Percentiles rank a stretch among this genome's conserved stretches.
Conservation (phyloP, 164 flowering plant species). For the Cinnamomum micranthum region DNA sequence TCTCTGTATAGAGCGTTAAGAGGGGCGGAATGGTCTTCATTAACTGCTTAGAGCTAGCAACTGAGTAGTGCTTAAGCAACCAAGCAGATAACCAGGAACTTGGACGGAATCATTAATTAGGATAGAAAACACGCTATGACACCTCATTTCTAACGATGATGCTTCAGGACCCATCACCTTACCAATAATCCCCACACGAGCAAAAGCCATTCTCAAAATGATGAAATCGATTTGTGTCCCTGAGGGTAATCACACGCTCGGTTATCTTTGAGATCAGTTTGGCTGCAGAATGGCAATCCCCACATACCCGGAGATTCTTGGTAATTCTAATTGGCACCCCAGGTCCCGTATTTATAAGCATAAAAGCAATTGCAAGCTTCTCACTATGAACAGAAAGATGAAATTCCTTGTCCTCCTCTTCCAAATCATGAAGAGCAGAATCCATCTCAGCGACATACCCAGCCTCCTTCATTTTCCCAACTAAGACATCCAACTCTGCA, state of each 20-base stretch:
- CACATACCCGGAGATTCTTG: conserved; percentile 17
- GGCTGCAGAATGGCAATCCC: conserved; percentile 13
- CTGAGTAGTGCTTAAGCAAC: too few relatives aligned
- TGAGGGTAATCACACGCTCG: conserved; percentile 4
- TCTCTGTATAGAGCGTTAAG: too few relatives aligned
- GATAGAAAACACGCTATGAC: too few relatives aligned
- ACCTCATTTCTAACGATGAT: not conserved
- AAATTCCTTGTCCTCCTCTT: conserved; percentile 18
- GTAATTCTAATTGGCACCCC: conserved; percentile 15
- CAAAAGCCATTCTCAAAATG: conserved; percentile 12
- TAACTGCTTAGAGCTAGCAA: too few relatives aligned
- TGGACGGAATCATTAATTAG: too few relatives aligned
- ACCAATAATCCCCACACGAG: conserved; percentile 20
- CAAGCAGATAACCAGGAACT: too few relatives aligned
- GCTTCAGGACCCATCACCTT: not conserved
- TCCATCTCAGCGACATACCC: conserved; percentile 15
- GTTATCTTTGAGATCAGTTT: conserved; percentile 19
- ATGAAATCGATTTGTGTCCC: conserved; percentile 22
- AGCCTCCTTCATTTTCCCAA: conserved; percentile 15
- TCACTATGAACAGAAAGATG: conserved; percentile 18
- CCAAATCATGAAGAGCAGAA: conserved; percentile 20
- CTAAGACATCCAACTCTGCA: conserved; percentile 11
- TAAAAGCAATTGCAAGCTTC: conserved; percentile 16
- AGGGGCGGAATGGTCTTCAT: too few relatives aligned
- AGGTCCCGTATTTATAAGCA: conserved; percentile 11